Evolutionary conservation across 441 rosid genomes (phyloP), one percentile per base, ranked within the genome.

Genomic region (Erodium moschatum): DNA sequence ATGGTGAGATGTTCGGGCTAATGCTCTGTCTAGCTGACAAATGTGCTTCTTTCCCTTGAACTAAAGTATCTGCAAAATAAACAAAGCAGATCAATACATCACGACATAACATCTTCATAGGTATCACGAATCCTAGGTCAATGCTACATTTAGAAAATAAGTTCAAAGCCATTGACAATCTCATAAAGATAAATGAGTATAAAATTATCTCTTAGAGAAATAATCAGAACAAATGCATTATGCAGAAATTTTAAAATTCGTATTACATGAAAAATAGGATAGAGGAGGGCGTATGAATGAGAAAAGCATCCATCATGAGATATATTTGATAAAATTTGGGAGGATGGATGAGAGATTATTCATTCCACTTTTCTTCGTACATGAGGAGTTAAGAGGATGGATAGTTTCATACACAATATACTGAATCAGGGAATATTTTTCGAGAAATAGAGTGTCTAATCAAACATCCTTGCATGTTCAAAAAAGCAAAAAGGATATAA

Each of bases 1-100:
- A 52, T 52, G 60, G 5, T 52, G 60, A 52, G 15, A 52, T 52
- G 60, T 18, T 16, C 1, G 60, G 60, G 8, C 20, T 18, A 52
- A 52, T 52, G 5, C 15, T 52, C 15, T 52, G 60, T 18, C 60
- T 7, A 4, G 15, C 60, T 18, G 21, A 29, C 13, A 54, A 56
- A 4, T 65, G 5, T 62, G 50, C 70, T 9, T 61, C 35, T 21
- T 54, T 18, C 67, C 63, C 67, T 42, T 60, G 70, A 27, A 54
- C 27, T 38, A 21, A 20, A 54, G 69, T 20, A 72, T 46, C 67
- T 48, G 18, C 9, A 27, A 27, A 54, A 9, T n/a, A 52, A n/a
- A 50, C 6, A 52, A 52, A 52, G 42, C 27, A 70, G 9, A 44
- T 72, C 60, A 42, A 42, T 31, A 44, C 60, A 5, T 40, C 20